phyloP scores from a whole-genome alignment of 2,329 filamentous ascomycete genomes.

The Penicillium sp. region DNA sequence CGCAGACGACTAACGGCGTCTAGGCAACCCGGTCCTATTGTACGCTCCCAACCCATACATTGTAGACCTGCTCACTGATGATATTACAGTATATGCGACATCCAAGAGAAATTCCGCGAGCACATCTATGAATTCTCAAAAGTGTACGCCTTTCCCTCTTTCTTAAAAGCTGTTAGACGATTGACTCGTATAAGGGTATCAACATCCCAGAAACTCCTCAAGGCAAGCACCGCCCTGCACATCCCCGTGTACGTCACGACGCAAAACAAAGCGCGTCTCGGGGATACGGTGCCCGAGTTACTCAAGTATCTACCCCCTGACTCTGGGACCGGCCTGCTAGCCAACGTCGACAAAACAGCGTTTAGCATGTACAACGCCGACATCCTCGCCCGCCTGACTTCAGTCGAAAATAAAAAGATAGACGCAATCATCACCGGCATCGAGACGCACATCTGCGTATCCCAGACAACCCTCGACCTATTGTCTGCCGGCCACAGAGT shows the following conservation, averaged over 20 bases:
- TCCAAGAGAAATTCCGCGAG: conserved; percentile 86
- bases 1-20: background rate
- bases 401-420: conserved; percentile 23
- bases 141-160: conserved; percentile 51
- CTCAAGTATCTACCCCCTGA: conserved; percentile 36
- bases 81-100: conserved; percentile 72
- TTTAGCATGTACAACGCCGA: conserved; percentile 84
- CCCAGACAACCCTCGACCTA: conserved; percentile 84
- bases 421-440: conserved; percentile 82
- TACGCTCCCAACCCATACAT: conserved; percentile 22
- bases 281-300: conserved; percentile 75
- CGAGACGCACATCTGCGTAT: conserved; percentile 90
- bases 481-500: conserved; percentile 71
- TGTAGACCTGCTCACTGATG: background rate
- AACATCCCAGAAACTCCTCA: conserved; percentile 66
- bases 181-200: conserved; percentile 43
- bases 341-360: conserved; percentile 74
- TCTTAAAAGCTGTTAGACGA: background rate
- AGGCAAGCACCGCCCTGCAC: conserved; percentile 47
- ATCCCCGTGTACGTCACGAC: conserved; percentile 85
- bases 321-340: conserved; percentile 34
- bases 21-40: conserved; percentile 47
- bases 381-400: conserved; percentile 42
- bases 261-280: conserved; percentile 74
- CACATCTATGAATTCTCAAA: conserved; percentile 83